Evolutionary conservation across 257 asterid species (phyloP), one percentile per base, ranked within the genome.

Genomic region (Handroanthus guayacan): DNA sequence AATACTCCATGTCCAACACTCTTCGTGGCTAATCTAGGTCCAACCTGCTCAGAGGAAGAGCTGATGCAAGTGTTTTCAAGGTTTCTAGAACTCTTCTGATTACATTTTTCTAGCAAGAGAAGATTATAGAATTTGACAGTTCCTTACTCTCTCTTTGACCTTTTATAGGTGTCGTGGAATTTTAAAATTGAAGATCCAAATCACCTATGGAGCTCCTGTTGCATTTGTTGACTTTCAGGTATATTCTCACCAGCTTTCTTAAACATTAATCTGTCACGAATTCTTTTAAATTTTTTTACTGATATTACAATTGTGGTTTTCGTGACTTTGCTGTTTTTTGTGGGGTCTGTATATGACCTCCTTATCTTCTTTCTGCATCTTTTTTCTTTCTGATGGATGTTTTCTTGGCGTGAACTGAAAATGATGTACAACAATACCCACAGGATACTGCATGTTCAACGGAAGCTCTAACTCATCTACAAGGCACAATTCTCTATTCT

Each of bases 171-270:
- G 94, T 57, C 97, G 84, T 52, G 98, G 99, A 37, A 91, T 88
- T 83, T 62, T 95, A 75, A 95, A 95, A 81, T 73, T 95, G 91
- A 95, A 93, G 91, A 88, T 93, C 91, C 99, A 95, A 69, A 83
- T 98, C 82, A 95, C 99, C 12, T 93, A 93, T 74, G 99, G 99
- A 68, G 84, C 98, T 78, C 97, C 99, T 72, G 99, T 95, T 78
- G 93, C 99, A 61, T 95, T 95, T 86, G 98, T 95, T 38, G 99
- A 93, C 89, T 95, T 95, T 84, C 87, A 93, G 95, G 99, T 92
- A 78, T 72, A 60, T 75, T 37, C 3, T 62, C 47, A 11, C 56
- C 45, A n/a, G 17, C 65, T 71, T 71, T 58, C 61, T 62, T 50
- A 62, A 79, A 61, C 50, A 38, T 14, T 54, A 38, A 25, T 38